These are phyloP conservation scores for Tuber umbilicatum DNA, from an alignment of 495 filamentous ascomycete genomes.

Conservation along the genomic window DNA sequence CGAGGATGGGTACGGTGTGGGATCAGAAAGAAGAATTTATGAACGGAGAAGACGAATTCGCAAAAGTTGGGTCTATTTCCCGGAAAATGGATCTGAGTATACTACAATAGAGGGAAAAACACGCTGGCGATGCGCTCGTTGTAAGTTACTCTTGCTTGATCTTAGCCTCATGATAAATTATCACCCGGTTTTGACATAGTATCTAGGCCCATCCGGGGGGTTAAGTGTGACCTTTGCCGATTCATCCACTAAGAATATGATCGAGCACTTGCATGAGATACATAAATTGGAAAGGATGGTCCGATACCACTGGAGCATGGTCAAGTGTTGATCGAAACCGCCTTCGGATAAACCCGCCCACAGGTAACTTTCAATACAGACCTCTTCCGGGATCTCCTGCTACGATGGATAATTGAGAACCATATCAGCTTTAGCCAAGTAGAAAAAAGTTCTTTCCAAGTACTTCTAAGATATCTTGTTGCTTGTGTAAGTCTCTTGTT, in stretches of 20 bases:
- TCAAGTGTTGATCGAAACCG: background rate
- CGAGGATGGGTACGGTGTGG: no score
- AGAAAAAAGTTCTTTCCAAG: no score
- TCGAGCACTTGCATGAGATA: background rate
- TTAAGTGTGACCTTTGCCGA: background rate
- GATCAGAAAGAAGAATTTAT: no score
- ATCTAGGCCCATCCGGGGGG: background rate
- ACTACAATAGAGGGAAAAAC: no score
- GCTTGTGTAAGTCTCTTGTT: no score
- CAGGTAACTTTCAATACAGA: background rate
- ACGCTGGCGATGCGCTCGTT: no score
- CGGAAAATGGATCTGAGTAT: no score
- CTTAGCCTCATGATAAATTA: no score
- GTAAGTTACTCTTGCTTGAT: no score
- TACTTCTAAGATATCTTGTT: no score
- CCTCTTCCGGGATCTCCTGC: background rate
- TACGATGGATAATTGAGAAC: background rate
- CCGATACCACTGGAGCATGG: background rate
- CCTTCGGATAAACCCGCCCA: background rate
- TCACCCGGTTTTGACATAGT: background rate
- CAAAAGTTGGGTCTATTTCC: no score
- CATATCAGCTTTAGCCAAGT: conserved; percentile 4
- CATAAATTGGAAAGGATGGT: conserved; percentile 3
- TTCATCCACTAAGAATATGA: background rate
- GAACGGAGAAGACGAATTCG: no score